Percentiles rank a stretch among this genome's conserved stretches.
These are phyloP conservation scores for Pittosporum tobira DNA, from an alignment of 129 eudicot species.

Conservation along the genomic window DNA sequence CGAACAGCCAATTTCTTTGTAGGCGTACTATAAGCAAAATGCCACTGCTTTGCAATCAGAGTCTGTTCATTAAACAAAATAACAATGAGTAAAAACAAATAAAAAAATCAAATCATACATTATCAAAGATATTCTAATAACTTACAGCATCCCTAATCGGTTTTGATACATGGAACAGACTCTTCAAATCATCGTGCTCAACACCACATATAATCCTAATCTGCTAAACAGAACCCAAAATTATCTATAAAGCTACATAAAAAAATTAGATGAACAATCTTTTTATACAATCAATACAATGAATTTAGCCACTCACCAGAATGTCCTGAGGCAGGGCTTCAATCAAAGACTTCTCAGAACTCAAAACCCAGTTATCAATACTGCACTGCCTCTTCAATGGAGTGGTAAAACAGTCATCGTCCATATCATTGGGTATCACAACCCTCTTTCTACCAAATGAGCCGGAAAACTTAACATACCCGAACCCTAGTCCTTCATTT, in stretches of 20 bases:
- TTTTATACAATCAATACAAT: not conserved
- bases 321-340: slow-evolving; percentile 84
- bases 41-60: slow-evolving; percentile 55
- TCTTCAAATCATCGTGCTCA: slow-evolving; percentile 83
- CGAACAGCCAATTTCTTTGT: slow-evolving; percentile 46
- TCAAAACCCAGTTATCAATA: slow-evolving; percentile 13
- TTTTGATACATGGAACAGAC: slow-evolving; percentile 61
- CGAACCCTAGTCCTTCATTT: slow-evolving; percentile 34
- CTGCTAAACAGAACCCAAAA: slow-evolving; percentile 35
- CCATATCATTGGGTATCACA: slow-evolving; percentile 34
- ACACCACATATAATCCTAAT: slow-evolving; percentile 86
- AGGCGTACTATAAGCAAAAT: slow-evolving; percentile 76
- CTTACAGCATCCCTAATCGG: slow-evolving; percentile 77
- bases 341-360: slow-evolving; percentile 35
- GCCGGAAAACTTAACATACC: slow-evolving; percentile 36
- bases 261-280: not conserved
- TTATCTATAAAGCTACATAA: not conserved
- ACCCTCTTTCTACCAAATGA: slow-evolving; percentile 83
- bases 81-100: not conserved
- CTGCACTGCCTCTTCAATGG: slow-evolving; percentile 53
- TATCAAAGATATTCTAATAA: not conserved
- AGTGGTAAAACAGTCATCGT: slow-evolving; percentile 18
- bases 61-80: slow-evolving; percentile 47
- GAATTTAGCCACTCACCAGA: slow-evolving; percentile 36
- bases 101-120: not conserved